Base-by-base conservation (phyloP, 805 yeast species). In the Blastobotrys robertii region DNA sequence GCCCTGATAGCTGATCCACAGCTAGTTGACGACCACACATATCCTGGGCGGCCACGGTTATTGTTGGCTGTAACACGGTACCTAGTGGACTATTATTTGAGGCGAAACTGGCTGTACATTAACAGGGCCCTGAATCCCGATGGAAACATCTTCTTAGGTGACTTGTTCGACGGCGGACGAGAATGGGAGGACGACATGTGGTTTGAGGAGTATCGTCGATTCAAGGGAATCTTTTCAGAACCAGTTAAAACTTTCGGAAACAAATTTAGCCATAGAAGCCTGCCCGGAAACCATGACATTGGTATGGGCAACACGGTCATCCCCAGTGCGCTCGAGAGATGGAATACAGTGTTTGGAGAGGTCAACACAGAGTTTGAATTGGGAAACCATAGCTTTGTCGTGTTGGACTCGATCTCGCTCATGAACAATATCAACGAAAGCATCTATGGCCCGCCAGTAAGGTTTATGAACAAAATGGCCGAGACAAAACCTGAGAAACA, bases 271-370 rank as follows among this genome's bases (percentile, higher is more conserved):
- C 25, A 19, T 6, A 19, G 25, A 6, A 19, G 25, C 6, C 52
- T 74, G 29, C 95, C 96, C 0, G 99, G 98, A 1, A 92, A 92
- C 58, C 99, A 92, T 59, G 99, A 92, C 58, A 85, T 94, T 50
- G 99, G 99, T 0, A 90, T 82, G 63, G 95, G 92, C 25, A 75
- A 79, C 46, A 76, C 78, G 0, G 76, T 92, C 11, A 68, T 76
- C 12, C 68, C 70, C 19, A 61, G 68, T 1, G 76, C 80, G 16
- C 62, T 74, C 37, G 62, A 74, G 30, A 65, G 97, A 50, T 92
- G 88, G 62, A 64, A 72, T 33, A 65, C 79, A 1, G 72, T 68
- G 56, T 90, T 86, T 60, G 98, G 97, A 1, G 76, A 76, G 34
- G 66, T 92, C 1, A 68, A 72, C 14, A 70, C 74, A 11, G 65